Conservation (phyloP, 2,329 filamentous ascomycete genomes). For the Colletotrichum tofieldiae region DNA sequence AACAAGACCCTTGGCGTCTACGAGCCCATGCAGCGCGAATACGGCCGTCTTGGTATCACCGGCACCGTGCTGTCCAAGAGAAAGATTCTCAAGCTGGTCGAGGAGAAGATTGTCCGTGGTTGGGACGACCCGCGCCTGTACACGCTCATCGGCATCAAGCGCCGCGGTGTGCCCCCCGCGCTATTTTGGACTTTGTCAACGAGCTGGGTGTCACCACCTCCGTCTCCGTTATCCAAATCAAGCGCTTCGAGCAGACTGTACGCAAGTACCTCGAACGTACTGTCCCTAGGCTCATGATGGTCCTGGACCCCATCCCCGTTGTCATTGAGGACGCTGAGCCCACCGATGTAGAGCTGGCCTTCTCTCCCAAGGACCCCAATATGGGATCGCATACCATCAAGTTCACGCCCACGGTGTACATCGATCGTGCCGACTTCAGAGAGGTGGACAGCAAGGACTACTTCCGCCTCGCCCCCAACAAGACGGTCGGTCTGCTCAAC, state of each 20-base stretch:
- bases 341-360: constrained; percentile 77
- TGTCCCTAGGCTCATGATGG: constrained; percentile 90
- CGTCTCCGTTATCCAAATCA: constrained; percentile 83
- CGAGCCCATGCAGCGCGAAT: constrained; percentile 95
- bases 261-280: constrained; percentile 89
- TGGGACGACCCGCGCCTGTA: constrained; percentile 96
- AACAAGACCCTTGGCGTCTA: constrained; percentile 85
- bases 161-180: constrained; percentile 91
- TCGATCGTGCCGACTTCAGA: constrained; percentile 86
- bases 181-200: constrained; percentile 90
- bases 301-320: constrained; percentile 88
- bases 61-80: constrained; percentile 90
- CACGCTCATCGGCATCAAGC: constrained; percentile 86
- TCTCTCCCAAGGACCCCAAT: constrained; percentile 84
- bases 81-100: constrained; percentile 84
- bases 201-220: constrained; percentile 92
- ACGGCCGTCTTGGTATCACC: constrained; percentile 67
- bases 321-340: constrained; percentile 85
- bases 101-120: constrained; percentile 82
- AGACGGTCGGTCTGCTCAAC: constrained; percentile 83
- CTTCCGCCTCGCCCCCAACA: constrained; percentile 85
- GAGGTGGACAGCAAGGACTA: constrained; percentile 82
- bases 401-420: constrained; percentile 86
- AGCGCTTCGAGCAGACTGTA: constrained; percentile 88
- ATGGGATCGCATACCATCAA: constrained; percentile 74